Base-by-base conservation (phyloP, 805 yeast genomes). In the Ogataea trehaloabstinens region DNA sequence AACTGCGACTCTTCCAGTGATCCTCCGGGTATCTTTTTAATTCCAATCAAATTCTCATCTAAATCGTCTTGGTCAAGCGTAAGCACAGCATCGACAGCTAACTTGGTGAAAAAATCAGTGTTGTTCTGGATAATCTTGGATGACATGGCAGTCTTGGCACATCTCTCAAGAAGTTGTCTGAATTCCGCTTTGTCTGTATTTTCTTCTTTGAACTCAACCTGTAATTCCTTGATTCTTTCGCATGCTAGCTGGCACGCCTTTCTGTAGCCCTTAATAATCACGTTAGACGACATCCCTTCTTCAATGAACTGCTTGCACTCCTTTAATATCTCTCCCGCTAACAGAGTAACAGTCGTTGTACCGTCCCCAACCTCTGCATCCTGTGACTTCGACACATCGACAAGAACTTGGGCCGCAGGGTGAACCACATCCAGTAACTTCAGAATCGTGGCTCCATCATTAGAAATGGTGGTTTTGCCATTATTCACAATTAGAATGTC, bases 321-420 rank as follows among this genome's bases (percentile, higher is more conserved):
- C 60, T 88, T 88, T 64, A 93, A 75, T 44, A 93, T 73, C 67
- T 93, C 99, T 40, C 97, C 96, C 2, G 98, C 96, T 41, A 93
- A 64, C 22, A 91, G 82, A 0, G 97, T 86, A 16, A 91, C 99
- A 20, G 96, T 84, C 1, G 99, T 91, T 31, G 99, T 91, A 50
- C 99, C 99, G 66, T 91, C 99, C 44, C 99, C 99, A 48, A 93
- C 96, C 64, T 91, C 98, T 44, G 95, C 95, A 61, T 91, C 99
- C 68, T 91, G 99, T 3, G 95, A 89, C 61, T 95, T 83, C 13
- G 96, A 85, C 41, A 91, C 85, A 60, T 91, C 95, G 38, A 91
- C 99, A 51, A 91, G 70, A 44, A 91, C 90, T 63, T 88, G 89
- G 10, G 99, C 99, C 8, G 99, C 99, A 7, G 99, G 99, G 57